These are phyloP conservation scores for Colletotrichum aenigma DNA, from an alignment of 2,329 filamentous ascomycete species.

Conservation along the genomic window DNA sequence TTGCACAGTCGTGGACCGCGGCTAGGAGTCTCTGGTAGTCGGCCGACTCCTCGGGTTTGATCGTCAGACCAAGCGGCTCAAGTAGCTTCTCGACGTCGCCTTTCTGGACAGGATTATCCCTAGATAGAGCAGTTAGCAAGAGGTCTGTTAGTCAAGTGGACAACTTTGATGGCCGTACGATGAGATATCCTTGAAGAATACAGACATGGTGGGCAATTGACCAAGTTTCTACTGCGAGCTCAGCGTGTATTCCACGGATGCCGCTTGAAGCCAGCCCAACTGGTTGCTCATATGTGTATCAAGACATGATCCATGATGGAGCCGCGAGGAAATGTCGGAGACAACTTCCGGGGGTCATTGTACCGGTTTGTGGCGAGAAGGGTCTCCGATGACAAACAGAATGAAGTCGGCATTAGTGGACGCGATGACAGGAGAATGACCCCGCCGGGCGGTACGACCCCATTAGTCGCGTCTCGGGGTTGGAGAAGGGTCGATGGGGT, in stretches of 20 bases:
- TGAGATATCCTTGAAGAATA: slow-evolving; percentile 42
- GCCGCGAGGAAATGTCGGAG: neutral
- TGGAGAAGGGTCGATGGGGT: neutral
- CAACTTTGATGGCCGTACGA: slow-evolving; percentile 26
- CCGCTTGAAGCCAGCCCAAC: neutral
- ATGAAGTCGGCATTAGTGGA: neutral
- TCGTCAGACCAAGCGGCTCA: slow-evolving; percentile 36
- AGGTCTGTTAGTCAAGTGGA: neutral
- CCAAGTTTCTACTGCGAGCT: neutral
- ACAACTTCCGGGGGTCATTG: neutral
- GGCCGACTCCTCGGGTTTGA: slow-evolving; percentile 38
- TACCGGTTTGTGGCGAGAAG: neutral
- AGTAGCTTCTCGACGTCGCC: slow-evolving; percentile 42
- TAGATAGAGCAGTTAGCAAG: slow-evolving; percentile 11
- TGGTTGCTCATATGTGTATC: neutral
- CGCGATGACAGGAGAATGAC: neutral
- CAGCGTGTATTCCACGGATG: neutral
- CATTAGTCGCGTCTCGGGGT: neutral
- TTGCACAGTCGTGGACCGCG: slow-evolving; percentile 55
- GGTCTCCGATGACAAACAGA: slow-evolving; percentile 12
- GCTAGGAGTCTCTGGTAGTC: slow-evolving; percentile 54
- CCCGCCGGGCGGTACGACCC: neutral
- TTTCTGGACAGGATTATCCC: slow-evolving; percentile 42
- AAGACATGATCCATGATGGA: neutral
- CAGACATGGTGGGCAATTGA: slow-evolving; percentile 32